These are phyloP conservation scores for Suillus paluster DNA, from an alignment of 768 basidiomycete genomes.

Conservation along the genomic window DNA sequence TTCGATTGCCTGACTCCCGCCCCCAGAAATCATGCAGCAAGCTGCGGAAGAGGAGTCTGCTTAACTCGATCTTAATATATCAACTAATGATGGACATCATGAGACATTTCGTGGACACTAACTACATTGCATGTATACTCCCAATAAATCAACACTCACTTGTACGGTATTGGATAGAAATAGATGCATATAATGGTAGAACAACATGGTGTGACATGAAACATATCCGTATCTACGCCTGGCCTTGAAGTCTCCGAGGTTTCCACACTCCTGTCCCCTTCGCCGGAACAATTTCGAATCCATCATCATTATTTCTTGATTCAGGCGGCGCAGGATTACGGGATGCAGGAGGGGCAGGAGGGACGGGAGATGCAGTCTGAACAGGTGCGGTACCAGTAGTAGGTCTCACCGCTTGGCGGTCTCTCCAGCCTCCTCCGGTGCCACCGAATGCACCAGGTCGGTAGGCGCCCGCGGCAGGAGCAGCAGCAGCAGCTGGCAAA, in stretches of 20 bases:
- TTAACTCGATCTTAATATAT: slow-evolving; percentile 12
- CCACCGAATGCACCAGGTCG: slow-evolving; percentile 43
- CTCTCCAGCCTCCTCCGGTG: slow-evolving; percentile 61
- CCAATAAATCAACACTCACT: slow-evolving; percentile 17
- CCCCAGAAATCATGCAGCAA: slow-evolving; percentile 48
- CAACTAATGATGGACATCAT: slow-evolving; percentile 12
- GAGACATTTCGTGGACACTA: slow-evolving; percentile 15
- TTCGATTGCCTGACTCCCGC: neutral
- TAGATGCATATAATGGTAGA: slow-evolving; percentile 14
- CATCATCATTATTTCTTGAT: slow-evolving; percentile 61
- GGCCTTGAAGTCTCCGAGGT: slow-evolving; percentile 20
- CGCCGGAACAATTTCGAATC: slow-evolving; percentile 69
- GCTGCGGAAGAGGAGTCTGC: slow-evolving; percentile 48
- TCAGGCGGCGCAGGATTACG: slow-evolving; percentile 37
- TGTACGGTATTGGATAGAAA: slow-evolving; percentile 21
- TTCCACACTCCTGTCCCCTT: slow-evolving; percentile 33
- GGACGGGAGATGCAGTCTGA: slow-evolving; percentile 43
- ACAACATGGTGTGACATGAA: slow-evolving; percentile 5
- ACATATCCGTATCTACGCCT: neutral
- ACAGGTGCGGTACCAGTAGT: slow-evolving; percentile 35
- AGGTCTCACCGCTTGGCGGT: slow-evolving; percentile 53
- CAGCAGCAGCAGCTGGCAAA: slow-evolving; percentile 33
- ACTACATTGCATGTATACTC: slow-evolving; percentile 18
- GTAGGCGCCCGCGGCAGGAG: slow-evolving; percentile 43
- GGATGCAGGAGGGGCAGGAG: slow-evolving; percentile 20